Base-by-base conservation (phyloP, 257 asterid species). In the Solanum tacnaense region DNA sequence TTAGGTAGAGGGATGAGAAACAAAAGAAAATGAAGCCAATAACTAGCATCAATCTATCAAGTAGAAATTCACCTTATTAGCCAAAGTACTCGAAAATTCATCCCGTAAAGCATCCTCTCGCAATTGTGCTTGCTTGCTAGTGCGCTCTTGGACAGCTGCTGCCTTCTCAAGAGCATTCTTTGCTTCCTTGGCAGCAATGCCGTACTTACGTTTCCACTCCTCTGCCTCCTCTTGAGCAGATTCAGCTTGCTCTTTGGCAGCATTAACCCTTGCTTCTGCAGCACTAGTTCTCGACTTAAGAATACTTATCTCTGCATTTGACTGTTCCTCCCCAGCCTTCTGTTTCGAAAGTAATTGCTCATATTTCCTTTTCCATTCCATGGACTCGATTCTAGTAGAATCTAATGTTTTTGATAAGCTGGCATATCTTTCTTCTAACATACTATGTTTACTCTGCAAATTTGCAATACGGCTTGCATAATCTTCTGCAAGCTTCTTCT, bases 211-310 rank as follows among this genome's bases (percentile, higher is more conserved):
- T 91, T 93, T 93, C 99, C 99, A 97, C 93, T 97, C 99, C 89
- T 93, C 96, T 12, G 99, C 98, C 92, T 96, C 99, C 90, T 97
- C 99, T 86, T 91, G 93, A 49, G 99, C 98, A 86, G 99, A 96
- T 68, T 94, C 95, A 60, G 98, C 95, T 88, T 94, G 95, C 91
- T 97, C 99, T 87, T 93, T 94, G 87, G 98, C 97, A 86, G 99
- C 99, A 79, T 95, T 98, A 72, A 97, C 91, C 91, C 99, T 94
- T 87, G 99, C 99, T 89, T 95, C 99, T 74, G 99, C 98, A 83
- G 99, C 99, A 90, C 98, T 94, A 85, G 94, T 92, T 91, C 92
- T 94, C 38, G 99, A 94, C 89, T 91, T 94, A 78, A 96, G 97
- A 91, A 96, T 91, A 11, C 96, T 92, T 86, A 96, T 91, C 89